These are phyloP conservation scores for Exophiala viscosa DNA, from an alignment of 2,329 filamentous ascomycete genomes.

Conservation along the genomic window DNA sequence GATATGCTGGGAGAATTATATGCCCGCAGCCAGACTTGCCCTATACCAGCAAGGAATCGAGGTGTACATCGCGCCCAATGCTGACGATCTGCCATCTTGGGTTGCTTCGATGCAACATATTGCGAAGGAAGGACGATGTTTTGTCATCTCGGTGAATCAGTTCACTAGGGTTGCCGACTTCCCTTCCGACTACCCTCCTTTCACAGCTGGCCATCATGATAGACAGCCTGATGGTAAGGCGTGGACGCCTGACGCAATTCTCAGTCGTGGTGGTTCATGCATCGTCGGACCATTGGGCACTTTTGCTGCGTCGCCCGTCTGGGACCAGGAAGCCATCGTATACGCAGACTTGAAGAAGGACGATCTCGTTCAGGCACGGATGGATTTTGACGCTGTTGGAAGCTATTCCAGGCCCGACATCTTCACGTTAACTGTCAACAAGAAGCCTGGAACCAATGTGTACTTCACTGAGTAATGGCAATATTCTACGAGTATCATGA, in stretches of 20 bases:
- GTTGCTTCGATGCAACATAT: slow-evolving; percentile 73
- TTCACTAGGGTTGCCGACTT: slow-evolving; percentile 60
- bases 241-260: slow-evolving; percentile 56
- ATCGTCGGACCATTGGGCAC: slow-evolving; percentile 76
- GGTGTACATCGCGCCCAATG: slow-evolving; percentile 83
- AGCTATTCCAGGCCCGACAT: slow-evolving; percentile 74
- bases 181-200: slow-evolving; percentile 34
- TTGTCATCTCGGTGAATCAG: slow-evolving; percentile 83
- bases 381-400: slow-evolving; percentile 79
- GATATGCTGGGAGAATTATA: slow-evolving; percentile 96
- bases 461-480: not conserved
- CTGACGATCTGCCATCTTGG: slow-evolving; percentile 80
- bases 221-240: slow-evolving; percentile 35
- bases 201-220: slow-evolving; percentile 7
- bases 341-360: slow-evolving; percentile 58
- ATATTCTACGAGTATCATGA: not conserved
- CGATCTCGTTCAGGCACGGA: slow-evolving; percentile 60
- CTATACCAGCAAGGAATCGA: slow-evolving; percentile 89
- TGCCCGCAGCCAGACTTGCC: slow-evolving; percentile 78
- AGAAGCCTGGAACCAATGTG: not conserved
- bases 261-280: slow-evolving; percentile 72
- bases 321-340: slow-evolving; percentile 53
- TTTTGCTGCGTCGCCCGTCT: slow-evolving; percentile 72
- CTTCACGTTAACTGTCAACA: slow-evolving; percentile 52
- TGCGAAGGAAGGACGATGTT: slow-evolving; percentile 74